These are phyloP conservation scores for Camelina hispida DNA, from an alignment of 345 rosid species.

Conservation along the genomic window DNA sequence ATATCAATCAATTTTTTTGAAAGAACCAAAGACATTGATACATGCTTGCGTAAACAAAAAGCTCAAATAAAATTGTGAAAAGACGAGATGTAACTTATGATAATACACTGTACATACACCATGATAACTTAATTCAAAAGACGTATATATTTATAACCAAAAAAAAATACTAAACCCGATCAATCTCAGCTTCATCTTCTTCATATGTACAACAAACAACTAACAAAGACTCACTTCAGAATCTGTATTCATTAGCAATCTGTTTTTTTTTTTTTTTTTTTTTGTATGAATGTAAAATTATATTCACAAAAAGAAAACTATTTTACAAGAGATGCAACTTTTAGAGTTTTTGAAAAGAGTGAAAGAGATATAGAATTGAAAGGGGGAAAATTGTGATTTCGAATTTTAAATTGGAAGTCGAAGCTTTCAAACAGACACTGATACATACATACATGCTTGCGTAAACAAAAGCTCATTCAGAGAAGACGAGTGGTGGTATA, in stretches of 20 bases:
- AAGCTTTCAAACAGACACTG: background rate
- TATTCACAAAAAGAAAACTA: too few relatives aligned
- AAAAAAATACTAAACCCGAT: background rate
- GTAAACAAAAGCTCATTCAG: background rate
- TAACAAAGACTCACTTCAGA: conserved; percentile 13
- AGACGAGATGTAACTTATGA: conserved; percentile 21
- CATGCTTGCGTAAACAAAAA: too few relatives aligned
- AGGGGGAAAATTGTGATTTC: too few relatives aligned
- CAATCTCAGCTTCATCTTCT: conserved; percentile 31
- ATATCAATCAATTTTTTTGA: too few relatives aligned
- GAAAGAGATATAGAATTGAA: too few relatives aligned
- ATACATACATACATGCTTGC: background rate
- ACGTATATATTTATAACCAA: conserved; percentile 13
- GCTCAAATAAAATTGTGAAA: too few relatives aligned
- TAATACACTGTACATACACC: conserved; percentile 35
- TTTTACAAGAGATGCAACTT: too few relatives aligned
- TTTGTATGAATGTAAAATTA: too few relatives aligned
- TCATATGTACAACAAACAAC: conserved; percentile 38
- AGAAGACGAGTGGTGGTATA: background rate
- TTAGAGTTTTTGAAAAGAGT: too few relatives aligned
- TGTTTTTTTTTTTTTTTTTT: conserved; percentile 2
- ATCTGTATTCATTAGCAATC: conserved; percentile 15
- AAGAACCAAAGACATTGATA: too few relatives aligned
- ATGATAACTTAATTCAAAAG: background rate
- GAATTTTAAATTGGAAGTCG: too few relatives aligned